phyloP scores from a whole-genome alignment of 202 grass and related monocot genomes.

The Panicum virgatum region DNA sequence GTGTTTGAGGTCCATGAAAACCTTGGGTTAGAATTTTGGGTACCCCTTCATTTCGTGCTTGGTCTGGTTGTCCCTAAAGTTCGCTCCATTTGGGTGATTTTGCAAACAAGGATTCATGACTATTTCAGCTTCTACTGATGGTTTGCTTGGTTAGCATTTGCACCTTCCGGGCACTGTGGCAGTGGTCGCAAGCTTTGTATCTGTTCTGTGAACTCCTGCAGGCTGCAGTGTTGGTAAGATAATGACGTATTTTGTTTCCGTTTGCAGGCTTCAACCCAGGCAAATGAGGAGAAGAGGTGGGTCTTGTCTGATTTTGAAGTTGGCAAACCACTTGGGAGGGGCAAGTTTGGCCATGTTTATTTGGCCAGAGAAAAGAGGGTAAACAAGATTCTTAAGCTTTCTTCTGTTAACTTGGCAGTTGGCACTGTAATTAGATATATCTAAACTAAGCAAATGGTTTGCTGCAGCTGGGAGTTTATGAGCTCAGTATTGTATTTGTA shows the following conservation, averaged over 20 bases:
- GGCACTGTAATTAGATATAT: not conserved
- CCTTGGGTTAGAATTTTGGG: not conserved
- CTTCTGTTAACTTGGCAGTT: not conserved
- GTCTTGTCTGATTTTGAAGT: conserved; percentile 78
- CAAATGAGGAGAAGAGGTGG: conserved; percentile 69
- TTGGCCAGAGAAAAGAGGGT: conserved; percentile 86
- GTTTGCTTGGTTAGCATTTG: conserved; percentile 14
- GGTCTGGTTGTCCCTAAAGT: not conserved
- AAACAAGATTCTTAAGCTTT: conserved; percentile 22
- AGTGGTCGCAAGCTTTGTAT: not conserved
- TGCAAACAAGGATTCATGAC: not conserved
- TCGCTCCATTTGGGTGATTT: not conserved
- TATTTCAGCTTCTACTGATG: conserved; percentile 1
- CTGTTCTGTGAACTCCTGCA: not conserved
- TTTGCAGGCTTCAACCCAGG: conserved; percentile 45
- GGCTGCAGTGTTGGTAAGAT: not conserved
- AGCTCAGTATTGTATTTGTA: not conserved
- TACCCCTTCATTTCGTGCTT: not conserved
- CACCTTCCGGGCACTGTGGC: not conserved
- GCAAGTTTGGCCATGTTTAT: conserved; percentile 96
- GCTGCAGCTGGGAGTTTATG: not conserved
- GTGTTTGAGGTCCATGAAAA: not conserved
- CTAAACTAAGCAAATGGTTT: not conserved
- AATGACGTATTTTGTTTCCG: not conserved
- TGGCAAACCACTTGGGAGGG: conserved; percentile 85